These are phyloP conservation scores for Luvunga scandens DNA, from an alignment of 345 rosid genomes.

Conservation along the genomic window DNA sequence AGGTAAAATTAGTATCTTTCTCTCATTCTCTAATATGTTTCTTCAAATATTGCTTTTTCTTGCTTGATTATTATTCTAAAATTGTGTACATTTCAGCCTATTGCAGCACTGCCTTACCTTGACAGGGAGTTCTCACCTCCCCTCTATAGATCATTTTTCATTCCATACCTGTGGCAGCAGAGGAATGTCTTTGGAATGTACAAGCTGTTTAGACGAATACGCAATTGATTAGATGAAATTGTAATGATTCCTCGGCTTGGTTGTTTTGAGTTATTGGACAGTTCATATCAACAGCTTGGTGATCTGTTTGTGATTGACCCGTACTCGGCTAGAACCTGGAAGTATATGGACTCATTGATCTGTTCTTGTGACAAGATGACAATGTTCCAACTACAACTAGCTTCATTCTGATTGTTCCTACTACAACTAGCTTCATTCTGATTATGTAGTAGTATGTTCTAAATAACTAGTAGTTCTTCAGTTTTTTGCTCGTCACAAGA, in stretches of 20 bases:
- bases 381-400: background rate
- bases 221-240: slow-evolving; percentile 11
- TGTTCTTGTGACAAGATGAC: background rate
- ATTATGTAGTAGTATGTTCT: too few species aligned
- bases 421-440: background rate
- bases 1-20: slow-evolving; percentile 44
- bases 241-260: background rate
- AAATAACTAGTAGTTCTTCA: background rate
- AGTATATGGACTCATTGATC: background rate
- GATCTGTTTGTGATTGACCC: background rate
- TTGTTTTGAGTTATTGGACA: background rate
- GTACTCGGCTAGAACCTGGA: background rate
- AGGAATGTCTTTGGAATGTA: slow-evolving; percentile 92
- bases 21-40: background rate
- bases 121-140: slow-evolving; percentile 94
- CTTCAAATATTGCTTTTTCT: background rate
- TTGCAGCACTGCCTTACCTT: slow-evolving; percentile 78
- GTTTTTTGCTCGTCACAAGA: background rate
- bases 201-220: slow-evolving; percentile 54
- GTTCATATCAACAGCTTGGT: background rate
- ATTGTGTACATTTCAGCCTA: slow-evolving; percentile 39
- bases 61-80: background rate
- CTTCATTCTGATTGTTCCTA: background rate
- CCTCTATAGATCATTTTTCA: slow-evolving; percentile 78
- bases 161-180: slow-evolving; percentile 78